Conservation (phyloP, 1,284 basidiomycete genomes). For the Ceratobasidium sp. region DNA sequence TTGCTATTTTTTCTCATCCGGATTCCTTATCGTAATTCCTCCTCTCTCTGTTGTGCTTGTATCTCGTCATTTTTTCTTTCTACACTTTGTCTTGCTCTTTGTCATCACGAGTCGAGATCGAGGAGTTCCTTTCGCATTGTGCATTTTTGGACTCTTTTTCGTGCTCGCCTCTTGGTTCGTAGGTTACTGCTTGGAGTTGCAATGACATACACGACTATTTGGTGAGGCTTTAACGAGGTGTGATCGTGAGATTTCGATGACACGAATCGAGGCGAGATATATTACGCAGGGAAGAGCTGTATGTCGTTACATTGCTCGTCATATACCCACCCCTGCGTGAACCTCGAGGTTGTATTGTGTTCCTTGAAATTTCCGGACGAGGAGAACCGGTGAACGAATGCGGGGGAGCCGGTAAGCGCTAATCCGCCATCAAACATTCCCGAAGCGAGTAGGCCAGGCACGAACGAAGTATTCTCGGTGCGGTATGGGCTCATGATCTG, state of each 20-base stretch:
- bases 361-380: background rate
- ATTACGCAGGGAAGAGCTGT: background rate
- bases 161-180: constrained; percentile 23
- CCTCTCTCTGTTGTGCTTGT: constrained; percentile 45
- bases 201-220: constrained; percentile 25
- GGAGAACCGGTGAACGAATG: background rate
- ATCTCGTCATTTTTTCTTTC: constrained; percentile 27
- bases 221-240: constrained; percentile 12
- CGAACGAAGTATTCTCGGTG: background rate
- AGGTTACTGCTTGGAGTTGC: constrained; percentile 5
- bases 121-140: constrained; percentile 6
- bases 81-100: background rate
- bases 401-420: background rate
- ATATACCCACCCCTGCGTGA: background rate
- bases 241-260: constrained; percentile 4
- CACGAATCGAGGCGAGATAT: background rate
- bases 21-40: constrained; percentile 20
- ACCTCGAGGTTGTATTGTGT: background rate
- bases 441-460: constrained; percentile 18
- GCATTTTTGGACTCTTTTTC: constrained; percentile 25
- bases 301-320: background rate
- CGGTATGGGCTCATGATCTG: constrained; percentile 7
- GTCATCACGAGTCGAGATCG: background rate
- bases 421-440: constrained; percentile 14
- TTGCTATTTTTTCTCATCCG: background rate